Conservation (phyloP, 2,329 filamentous ascomycete genomes). For the Metarhizium anisopliae region DNA sequence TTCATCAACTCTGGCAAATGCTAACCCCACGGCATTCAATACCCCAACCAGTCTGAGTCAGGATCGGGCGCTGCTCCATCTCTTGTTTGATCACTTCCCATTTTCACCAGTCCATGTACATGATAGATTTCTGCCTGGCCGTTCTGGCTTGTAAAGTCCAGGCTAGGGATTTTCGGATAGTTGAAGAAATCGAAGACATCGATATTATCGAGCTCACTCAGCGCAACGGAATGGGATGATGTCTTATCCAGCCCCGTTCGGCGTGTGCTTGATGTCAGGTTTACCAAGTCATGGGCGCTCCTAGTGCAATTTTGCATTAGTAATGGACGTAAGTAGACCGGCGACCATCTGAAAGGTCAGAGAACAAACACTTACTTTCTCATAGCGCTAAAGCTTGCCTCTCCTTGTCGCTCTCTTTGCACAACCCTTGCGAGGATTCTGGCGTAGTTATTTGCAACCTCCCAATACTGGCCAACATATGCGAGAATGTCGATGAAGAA, state of each 20-base stretch:
- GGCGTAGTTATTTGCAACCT: conserved; percentile 33
- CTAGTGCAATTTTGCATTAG: conserved; percentile 13
- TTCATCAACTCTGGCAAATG: not conserved
- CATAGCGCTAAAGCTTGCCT: conserved; percentile 29
- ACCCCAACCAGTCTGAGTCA: conserved; percentile 12
- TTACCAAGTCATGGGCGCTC: conserved; percentile 30
- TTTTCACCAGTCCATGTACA: conserved; percentile 8
- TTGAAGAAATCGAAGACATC: conserved; percentile 39
- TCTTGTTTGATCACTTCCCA: conserved; percentile 1
- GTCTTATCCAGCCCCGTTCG: conserved; percentile 29
- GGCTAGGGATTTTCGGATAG: conserved; percentile 24
- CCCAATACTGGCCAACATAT: conserved; percentile 34
- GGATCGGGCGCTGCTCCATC: conserved; percentile 7
- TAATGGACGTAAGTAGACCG: not conserved
- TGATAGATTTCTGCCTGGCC: conserved; percentile 17
- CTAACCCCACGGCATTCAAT: not conserved
- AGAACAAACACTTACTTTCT: conserved; percentile 22
- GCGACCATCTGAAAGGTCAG: not conserved
- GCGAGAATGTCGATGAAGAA: conserved; percentile 34
- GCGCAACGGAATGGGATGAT: conserved; percentile 27
- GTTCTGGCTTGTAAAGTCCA: conserved; percentile 1
- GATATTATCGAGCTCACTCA: conserved; percentile 32
- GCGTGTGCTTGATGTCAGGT: conserved; percentile 24
- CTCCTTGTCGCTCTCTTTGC: conserved; percentile 24
- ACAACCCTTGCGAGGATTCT: conserved; percentile 30